Percentiles rank a stretch among this genome's conserved stretches.
Evolutionary conservation across 2,329 filamentous ascomycete genomes (phyloP).

Genomic region (Hymenotorrendiella dingleyae): DNA sequence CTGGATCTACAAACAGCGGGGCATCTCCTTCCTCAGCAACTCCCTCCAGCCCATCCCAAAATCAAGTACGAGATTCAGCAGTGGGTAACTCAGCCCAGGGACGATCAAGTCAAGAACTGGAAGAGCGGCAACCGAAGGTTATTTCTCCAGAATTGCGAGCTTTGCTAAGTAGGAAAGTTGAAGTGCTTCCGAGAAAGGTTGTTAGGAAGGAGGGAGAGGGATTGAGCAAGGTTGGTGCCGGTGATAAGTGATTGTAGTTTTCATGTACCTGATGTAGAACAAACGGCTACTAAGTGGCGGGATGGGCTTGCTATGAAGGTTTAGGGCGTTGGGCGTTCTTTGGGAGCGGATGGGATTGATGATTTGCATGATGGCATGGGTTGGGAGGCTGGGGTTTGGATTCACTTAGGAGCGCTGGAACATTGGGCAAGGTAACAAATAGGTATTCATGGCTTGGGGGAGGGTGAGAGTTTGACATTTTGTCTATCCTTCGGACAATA

Average conservation of each 20-base stretch:
- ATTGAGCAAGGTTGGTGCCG: slow-evolving; percentile 10
- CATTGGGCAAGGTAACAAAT: no score
- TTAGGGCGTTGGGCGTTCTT: no score
- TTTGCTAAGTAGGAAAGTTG: slow-evolving; percentile 54
- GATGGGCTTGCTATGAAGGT: no score
- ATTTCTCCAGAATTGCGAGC: slow-evolving; percentile 58
- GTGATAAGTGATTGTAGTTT: background rate
- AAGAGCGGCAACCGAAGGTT: slow-evolving; percentile 37
- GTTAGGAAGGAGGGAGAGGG: slow-evolving; percentile 31
- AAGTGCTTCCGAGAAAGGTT: slow-evolving; percentile 28
- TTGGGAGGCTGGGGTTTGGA: no score
- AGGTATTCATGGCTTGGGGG: no score
- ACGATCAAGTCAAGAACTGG: slow-evolving; percentile 21
- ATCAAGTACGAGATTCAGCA: slow-evolving; percentile 10
- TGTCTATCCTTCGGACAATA: no score
- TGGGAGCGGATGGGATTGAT: no score
- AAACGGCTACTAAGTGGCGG: no score
- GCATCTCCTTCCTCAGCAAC: slow-evolving; percentile 10
- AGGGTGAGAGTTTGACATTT: no score
- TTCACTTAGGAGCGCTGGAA: no score
- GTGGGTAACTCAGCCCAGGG: slow-evolving; percentile 10
- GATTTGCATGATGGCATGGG: no score
- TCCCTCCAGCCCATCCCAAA: background rate
- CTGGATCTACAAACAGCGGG: slow-evolving; percentile 22
- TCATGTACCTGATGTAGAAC: no score